Evolutionary conservation across 306 rosid genomes (phyloP).

Genomic region (Begonia fuchsioides): DNA sequence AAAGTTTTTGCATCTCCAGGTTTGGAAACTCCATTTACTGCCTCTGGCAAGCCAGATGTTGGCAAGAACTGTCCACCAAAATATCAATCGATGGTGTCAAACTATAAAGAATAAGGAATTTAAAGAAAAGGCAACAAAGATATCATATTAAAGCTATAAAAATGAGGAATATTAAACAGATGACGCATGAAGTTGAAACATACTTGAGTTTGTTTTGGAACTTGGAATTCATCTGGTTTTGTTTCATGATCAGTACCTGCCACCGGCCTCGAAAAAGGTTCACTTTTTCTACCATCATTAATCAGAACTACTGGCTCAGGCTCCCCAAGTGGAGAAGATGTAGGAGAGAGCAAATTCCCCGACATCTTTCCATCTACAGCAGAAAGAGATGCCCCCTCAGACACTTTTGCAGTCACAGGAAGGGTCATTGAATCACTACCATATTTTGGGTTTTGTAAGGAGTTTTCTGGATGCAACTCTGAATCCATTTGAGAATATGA

Average conservation of each 20-base stretch:
- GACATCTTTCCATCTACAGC: conserved; percentile 23
- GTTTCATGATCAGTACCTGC: conserved; percentile 53
- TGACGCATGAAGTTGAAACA: conserved; percentile 2
- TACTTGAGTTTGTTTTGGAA: conserved; percentile 58
- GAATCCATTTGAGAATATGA: conserved; percentile 23
- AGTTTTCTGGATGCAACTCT: conserved; percentile 15
- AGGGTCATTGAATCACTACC: conserved; percentile 20
- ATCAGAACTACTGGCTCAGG: conserved; percentile 18
- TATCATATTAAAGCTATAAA: background rate
- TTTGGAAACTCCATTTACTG: conserved; percentile 29
- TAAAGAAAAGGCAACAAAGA: conserved; percentile 1
- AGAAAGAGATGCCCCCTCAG: conserved; percentile 16
- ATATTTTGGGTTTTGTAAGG: conserved; percentile 21
- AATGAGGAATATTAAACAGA: background rate
- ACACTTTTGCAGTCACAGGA: conserved; percentile 19
- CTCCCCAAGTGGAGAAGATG: conserved; percentile 22
- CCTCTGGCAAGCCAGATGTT: conserved; percentile 16
- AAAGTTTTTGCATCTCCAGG: conserved; percentile 19
- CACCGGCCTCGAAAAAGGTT: conserved; percentile 40
- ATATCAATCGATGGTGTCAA: conserved; percentile 22
- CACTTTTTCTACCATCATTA: conserved; percentile 38
- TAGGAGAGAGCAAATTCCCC: conserved; percentile 13
- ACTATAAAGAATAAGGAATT: no score
- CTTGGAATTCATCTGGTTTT: conserved; percentile 25
- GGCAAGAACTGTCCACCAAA: conserved; percentile 26